These are phyloP conservation scores for Silene conica DNA, from an alignment of 148 eudicot species.

Conservation along the genomic window DNA sequence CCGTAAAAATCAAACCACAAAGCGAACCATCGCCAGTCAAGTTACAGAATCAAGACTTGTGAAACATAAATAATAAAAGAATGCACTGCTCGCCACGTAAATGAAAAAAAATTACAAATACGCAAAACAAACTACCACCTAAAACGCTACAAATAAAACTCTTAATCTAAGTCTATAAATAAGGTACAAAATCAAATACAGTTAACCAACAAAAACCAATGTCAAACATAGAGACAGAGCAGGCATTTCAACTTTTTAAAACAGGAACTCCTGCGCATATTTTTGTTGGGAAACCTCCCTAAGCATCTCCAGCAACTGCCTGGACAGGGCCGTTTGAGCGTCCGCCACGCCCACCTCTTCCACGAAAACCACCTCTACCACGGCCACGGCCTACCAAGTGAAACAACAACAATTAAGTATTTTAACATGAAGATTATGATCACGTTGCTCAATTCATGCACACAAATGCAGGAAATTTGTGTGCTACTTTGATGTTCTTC, in stretches of 20 bases:
- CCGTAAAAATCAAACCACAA: not conserved
- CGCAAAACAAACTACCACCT: conserved; percentile 27
- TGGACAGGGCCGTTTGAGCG: conserved; percentile 58
- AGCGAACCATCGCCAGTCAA: not conserved
- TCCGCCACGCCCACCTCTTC: conserved; percentile 47
- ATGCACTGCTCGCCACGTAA: conserved; percentile 57
- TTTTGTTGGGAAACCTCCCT: conserved; percentile 17
- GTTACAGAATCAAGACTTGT: not conserved
- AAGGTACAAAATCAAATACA: conserved; percentile 39
- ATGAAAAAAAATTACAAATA: conserved; percentile 31
- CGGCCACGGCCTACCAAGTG: conserved; percentile 51
- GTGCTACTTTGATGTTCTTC: too few relatives aligned
- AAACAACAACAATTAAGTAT: too few relatives aligned
- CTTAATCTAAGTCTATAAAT: conserved; percentile 43
- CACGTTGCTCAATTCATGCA: not conserved
- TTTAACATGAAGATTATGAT: not conserved
- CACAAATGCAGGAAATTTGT: too few relatives aligned
- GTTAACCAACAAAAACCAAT: conserved; percentile 27
- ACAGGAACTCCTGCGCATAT: conserved; percentile 32
- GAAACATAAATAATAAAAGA: conserved; percentile 45
- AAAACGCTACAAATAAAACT: conserved; percentile 16
- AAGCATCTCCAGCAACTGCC: conserved; percentile 47
- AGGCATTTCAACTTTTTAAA: conserved; percentile 41
- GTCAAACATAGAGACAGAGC: conserved; percentile 44
- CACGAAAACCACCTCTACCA: conserved; percentile 65